phyloP scores from a whole-genome alignment of 306 rosid species.

The Quercus parvula region DNA sequence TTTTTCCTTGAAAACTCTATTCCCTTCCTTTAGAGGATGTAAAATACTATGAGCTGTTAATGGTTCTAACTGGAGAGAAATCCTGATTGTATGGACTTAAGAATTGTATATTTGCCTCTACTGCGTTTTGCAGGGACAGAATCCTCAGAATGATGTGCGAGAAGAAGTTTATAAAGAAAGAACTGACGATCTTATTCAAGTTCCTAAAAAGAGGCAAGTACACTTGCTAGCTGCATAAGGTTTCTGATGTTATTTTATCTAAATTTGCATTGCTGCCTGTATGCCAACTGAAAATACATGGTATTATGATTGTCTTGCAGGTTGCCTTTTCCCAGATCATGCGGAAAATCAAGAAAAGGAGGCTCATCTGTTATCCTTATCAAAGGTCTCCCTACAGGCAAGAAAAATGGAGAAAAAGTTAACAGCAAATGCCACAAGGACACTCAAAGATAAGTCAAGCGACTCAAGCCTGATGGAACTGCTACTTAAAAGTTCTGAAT shows the following conservation, averaged over 20 bases:
- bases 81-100: constrained; percentile 16
- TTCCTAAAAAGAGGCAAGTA: constrained; percentile 46
- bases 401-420: constrained; percentile 35
- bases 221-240: constrained; percentile 11
- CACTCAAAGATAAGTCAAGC: constrained; percentile 20
- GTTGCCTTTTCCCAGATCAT: constrained; percentile 35
- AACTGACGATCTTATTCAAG: constrained; percentile 19
- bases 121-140: constrained; percentile 42
- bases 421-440: constrained; percentile 25
- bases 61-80: not conserved
- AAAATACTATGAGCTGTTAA: not conserved
- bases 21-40: constrained; percentile 13
- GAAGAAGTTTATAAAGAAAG: constrained; percentile 35
- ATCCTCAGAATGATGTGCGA: constrained; percentile 19
- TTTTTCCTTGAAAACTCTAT: not conserved
- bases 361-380: constrained; percentile 39
- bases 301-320: constrained; percentile 30
- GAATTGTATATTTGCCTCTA: constrained; percentile 14
- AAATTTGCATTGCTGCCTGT: not conserved
- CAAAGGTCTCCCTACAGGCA: constrained; percentile 30
- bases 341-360: constrained; percentile 33
- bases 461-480: constrained; percentile 21
- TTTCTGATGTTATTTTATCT: constrained; percentile 10
- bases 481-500: constrained; percentile 6
- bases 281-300: not conserved